phyloP scores from a whole-genome alignment of 768 basidiomycete genomes.

The Pleurotus salmoneostramineus region DNA sequence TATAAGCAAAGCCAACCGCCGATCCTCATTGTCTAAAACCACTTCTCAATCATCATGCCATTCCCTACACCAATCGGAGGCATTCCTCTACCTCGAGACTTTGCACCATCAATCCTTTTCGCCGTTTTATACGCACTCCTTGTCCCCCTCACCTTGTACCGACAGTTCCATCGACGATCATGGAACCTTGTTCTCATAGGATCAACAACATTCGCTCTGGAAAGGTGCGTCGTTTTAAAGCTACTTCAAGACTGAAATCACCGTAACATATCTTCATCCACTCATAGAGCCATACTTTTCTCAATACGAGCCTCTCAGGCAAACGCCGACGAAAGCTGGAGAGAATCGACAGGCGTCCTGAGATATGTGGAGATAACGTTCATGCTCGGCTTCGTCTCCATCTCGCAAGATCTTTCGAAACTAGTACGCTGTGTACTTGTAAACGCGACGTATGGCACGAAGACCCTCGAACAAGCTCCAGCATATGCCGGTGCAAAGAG shows the following conservation, averaged over 20 bases:
- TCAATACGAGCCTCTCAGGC: constrained; percentile 22
- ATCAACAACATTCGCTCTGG: constrained; percentile 27
- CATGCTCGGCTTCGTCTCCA: constrained; percentile 27
- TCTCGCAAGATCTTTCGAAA: constrained; percentile 28
- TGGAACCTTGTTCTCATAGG: constrained; percentile 30
- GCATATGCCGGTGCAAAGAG: constrained; percentile 19
- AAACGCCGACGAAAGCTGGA: not conserved
- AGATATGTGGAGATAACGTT: constrained; percentile 23
- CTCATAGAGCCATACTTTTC: constrained; percentile 26
- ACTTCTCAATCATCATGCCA: constrained; percentile 5
- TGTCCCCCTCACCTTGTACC: constrained; percentile 30
- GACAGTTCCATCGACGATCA: constrained; percentile 28
- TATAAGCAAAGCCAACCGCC: too few species aligned
- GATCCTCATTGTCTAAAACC: too few species aligned
- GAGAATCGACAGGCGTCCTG: constrained; percentile 11
- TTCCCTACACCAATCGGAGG: constrained; percentile 46
- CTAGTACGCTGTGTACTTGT: constrained; percentile 34
- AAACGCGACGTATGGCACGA: constrained; percentile 32
- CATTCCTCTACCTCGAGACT: constrained; percentile 31
- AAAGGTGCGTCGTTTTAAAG: constrained; percentile 25
- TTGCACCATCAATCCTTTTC: constrained; percentile 39
- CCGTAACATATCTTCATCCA: not conserved
- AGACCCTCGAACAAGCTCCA: constrained; percentile 22
- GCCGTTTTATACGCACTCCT: constrained; percentile 32
- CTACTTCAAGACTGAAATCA: not conserved